Base-by-base conservation (phyloP, 1,284 basidiomycete genomes). In the Hemileccinum hortonii region DNA sequence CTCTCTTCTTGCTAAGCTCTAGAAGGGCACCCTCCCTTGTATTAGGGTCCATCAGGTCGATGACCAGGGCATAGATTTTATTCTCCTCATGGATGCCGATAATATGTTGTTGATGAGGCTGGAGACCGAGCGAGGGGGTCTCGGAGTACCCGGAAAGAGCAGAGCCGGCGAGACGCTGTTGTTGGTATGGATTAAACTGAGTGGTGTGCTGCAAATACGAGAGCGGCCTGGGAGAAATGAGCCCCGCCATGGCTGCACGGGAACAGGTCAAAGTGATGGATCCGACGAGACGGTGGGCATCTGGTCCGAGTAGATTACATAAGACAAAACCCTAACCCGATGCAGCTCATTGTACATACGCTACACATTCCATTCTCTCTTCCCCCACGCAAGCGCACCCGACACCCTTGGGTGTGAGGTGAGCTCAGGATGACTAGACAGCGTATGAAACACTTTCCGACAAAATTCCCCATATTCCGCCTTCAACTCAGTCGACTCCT, bases 1-100 rank as follows among this genome's bases (percentile, higher is more conserved):
- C 97, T 59, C 97, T 80, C 77, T 98, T 98, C 82, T 99, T 99
- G 77, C 94, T 97, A 61, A 99, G 78, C 75, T 99, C 97, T 46
- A 99, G 79, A 50, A 98, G 74, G 1, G 95, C 94, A 8, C 79
- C 80, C 68, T 98, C 94, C 56, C 94, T 80, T n/a, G 86, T 84
- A 48, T 77, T 77, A 1, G 87, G 86, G 64, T 90, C 87, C 78
- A 92, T 81, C 29, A 94, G 75, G 55, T 94, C 90, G 58, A 92
- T 83, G 53, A 94, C 92, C 39, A 94, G 78, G 8, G 75, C 74
- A 69, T 91, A 92, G 52, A 94, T 92, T 74, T 92, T 92, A 60
- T 78, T 78, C 66, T 93, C 90, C 60, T 93, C 91, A 70, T 70
- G 81, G 52, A 62, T 71, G 58, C 65, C 62, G 53, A 65, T 54